A percentile compares a stretch with the other conserved stretches of the same genome.
These are phyloP conservation scores for Cocos nucifera DNA, from an alignment of 176 grass and related monocot genomes.

Conservation along the genomic window DNA sequence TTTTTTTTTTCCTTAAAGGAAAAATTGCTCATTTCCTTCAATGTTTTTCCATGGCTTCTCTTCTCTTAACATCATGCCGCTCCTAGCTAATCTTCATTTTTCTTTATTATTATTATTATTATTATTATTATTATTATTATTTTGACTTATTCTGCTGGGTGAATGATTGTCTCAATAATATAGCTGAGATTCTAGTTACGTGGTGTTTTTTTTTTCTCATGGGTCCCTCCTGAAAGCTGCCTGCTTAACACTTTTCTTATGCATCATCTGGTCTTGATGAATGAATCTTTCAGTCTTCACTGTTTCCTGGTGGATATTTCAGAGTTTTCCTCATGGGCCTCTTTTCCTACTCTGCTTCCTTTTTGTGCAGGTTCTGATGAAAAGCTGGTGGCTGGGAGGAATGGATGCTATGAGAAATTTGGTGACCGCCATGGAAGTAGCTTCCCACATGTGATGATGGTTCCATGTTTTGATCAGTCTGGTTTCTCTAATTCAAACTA, in stretches of 20 bases:
- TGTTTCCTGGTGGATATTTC: no score
- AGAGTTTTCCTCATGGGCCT: no score
- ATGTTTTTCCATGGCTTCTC: background rate
- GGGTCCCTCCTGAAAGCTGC: no score
- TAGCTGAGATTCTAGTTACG: no score
- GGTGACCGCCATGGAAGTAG: background rate
- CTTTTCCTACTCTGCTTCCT: background rate
- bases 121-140: no score
- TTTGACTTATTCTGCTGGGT: background rate
- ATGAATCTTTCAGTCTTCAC: no score
- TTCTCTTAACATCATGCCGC: background rate
- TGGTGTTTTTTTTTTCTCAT: no score
- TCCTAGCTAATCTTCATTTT: background rate
- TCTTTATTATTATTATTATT: background rate
- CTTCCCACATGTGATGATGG: background rate
- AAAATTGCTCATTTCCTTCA: background rate
- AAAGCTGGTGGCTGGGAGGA: slow-evolving; percentile 3
- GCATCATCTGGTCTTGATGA: no score
- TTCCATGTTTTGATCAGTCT: background rate
- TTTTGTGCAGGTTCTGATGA: background rate
- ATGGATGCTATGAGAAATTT: background rate
- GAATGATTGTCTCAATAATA: no score
- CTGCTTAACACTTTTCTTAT: no score
- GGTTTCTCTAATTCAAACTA: background rate
- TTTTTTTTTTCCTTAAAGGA: no score